Evolutionary conservation across 2,329 filamentous ascomycete genomes (phyloP).

Genomic region (Penicillium sp.): DNA sequence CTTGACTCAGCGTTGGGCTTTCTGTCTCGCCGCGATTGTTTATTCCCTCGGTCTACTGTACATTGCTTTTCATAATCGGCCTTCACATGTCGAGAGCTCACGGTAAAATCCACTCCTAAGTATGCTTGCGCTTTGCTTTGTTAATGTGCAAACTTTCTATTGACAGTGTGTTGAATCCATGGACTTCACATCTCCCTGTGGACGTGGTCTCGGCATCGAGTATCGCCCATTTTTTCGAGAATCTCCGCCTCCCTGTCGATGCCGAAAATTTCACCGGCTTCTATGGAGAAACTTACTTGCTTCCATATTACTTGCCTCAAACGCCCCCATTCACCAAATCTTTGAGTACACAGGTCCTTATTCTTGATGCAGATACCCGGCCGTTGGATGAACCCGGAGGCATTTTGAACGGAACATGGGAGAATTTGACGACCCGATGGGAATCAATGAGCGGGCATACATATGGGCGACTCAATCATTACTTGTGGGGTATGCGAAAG

Average conservation of each 20-base stretch:
- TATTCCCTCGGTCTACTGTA: background rate
- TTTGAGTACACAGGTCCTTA: conserved; percentile 12
- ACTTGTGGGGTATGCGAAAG: conserved; percentile 33
- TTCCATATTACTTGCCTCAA: background rate
- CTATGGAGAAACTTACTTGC: background rate
- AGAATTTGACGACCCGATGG: background rate
- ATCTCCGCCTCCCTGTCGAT: conserved; percentile 3
- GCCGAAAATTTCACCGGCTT: conserved; percentile 1
- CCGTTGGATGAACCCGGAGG: conserved; percentile 9
- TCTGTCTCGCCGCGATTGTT: background rate
- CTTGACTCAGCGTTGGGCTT: background rate
- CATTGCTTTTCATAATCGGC: background rate
- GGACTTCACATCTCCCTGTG: background rate
- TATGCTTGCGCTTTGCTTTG: background rate
- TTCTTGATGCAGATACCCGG: conserved; percentile 19
- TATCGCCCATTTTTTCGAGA: background rate
- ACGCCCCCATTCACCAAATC: conserved; percentile 3
- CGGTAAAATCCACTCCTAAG: background rate
- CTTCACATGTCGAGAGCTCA: background rate
- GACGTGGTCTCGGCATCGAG: background rate
- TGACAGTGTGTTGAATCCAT: background rate
- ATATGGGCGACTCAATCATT: conserved; percentile 39
- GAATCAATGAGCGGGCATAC: conserved; percentile 4
- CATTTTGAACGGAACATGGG: conserved; percentile 9
- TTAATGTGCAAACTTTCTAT: background rate